Evolutionary conservation across 352 stramenopile genomes (phyloP).

Genomic region (Vaucheria bursata): DNA sequence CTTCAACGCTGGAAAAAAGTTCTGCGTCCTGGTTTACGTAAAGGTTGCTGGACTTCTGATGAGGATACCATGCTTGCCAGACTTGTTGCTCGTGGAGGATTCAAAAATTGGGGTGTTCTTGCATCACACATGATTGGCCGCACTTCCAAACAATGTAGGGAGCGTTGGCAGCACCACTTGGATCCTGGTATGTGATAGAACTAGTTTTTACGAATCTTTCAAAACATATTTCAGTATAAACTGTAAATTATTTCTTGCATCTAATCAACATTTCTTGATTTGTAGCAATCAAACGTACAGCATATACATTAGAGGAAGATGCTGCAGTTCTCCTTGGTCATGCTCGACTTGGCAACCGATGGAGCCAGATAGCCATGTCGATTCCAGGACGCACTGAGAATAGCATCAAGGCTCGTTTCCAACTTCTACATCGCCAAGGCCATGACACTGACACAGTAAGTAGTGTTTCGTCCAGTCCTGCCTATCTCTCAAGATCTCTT

Average conservation of each 20-base stretch:
- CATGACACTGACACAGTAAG: background rate
- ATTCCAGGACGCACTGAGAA: background rate
- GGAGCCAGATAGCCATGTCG: background rate
- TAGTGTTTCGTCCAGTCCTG: no score
- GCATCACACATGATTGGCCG: constrained; percentile 6
- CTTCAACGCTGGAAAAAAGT: constrained; percentile 53
- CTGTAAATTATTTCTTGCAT: no score
- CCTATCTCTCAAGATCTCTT: no score
- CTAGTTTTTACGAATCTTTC: no score
- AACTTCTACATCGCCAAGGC: background rate
- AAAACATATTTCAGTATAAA: no score
- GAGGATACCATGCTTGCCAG: constrained; percentile 80
- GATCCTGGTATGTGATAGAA: background rate
- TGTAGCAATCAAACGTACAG: background rate
- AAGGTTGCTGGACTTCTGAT: constrained; percentile 80
- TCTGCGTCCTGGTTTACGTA: constrained; percentile 77
- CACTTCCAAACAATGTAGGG: constrained; percentile 33
- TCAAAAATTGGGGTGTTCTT: constrained; percentile 28
- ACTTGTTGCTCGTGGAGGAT: constrained; percentile 53
- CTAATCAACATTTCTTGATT: no score
- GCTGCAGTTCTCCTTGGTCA: background rate
- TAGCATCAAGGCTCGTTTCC: background rate
- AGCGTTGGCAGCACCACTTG: constrained; percentile 3
- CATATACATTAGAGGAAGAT: background rate
- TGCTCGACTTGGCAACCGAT: background rate